Evolutionary conservation across 331 rosid species (phyloP), one percentile per base, ranked within the genome.

Genomic region (Quercus phellos): DNA sequence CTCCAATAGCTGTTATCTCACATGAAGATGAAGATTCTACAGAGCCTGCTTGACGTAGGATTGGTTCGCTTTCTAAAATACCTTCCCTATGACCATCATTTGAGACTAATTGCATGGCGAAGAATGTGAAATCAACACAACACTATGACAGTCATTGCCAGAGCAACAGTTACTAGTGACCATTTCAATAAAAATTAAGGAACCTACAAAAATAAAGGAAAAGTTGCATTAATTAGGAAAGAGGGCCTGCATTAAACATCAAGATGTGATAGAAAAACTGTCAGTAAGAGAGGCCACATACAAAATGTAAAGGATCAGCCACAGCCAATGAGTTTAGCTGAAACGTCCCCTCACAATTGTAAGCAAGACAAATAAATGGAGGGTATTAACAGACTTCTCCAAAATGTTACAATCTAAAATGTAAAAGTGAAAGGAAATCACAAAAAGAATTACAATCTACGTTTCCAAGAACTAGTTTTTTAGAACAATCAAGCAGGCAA

Each of bases 31-130:
- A 87, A 68, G 89, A 87, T 64, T 82, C 93, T 51, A 78, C 68
- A 24, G 86, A 69, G 56, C 70, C 87, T 53, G 85, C 85, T 64
- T 82, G 97, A 78, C 83, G 77, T 84, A 95, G 88, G 87, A 95
- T 91, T 92, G 94, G 98, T 76, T 88, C 85, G 30, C 84, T 72
- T 82, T 92, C 98, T 54, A 90, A 85, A 83, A 70, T 81, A 66
- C 87, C 90, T 72, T 89, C 94, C 68, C 76, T 76, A 82, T 76
- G 85, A 88, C 81, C 74, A 84, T 88, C 88, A 83, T 93, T 89
- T 63, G 91, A 83, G 27, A 83, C 92, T 86, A 91, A 85, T 80
- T 90, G 97, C 99, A 95, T 95, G 77, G 88, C 84, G 94, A 70
- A 79, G 77, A 76, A 86, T 53, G 80, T 82, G 34, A 54, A 83